Percentiles rank a stretch among this genome's conserved stretches.
phyloP scores from a whole-genome alignment of 1,284 basidiomycete genomes.

The Naganishia liquefaciens region DNA sequence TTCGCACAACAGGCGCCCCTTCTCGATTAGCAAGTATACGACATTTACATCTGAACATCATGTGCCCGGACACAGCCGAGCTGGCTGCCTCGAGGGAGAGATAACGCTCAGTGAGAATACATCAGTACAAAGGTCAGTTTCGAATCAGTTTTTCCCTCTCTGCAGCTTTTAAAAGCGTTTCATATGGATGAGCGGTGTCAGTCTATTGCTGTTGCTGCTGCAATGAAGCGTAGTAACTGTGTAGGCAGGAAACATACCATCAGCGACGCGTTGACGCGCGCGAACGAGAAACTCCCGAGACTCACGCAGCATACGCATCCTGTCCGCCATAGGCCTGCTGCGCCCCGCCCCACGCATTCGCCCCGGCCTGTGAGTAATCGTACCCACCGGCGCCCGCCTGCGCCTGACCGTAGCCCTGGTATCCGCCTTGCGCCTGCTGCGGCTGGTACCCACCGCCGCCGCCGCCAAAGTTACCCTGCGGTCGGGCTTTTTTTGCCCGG shows the following conservation, averaged over 20 bases:
- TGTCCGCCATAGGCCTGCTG: slow-evolving; percentile 26
- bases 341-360: slow-evolving; percentile 28
- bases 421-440: slow-evolving; percentile 33
- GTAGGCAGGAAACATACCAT: background rate
- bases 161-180: background rate
- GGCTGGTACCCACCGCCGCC: slow-evolving; percentile 25
- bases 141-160: slow-evolving; percentile 14
- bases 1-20: no score
- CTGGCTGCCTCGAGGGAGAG: slow-evolving; percentile 2
- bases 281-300: slow-evolving; percentile 1
- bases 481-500: slow-evolving; percentile 35
- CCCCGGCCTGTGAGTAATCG: slow-evolving; percentile 31
- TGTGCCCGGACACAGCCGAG: slow-evolving; percentile 2
- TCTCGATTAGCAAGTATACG: no score
- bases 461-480: slow-evolving; percentile 29
- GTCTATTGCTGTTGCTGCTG: slow-evolving; percentile 31
- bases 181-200: background rate
- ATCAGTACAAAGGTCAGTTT: slow-evolving; percentile 31
- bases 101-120: slow-evolving; percentile 21
- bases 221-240: slow-evolving; percentile 32
- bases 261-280: background rate
- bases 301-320: slow-evolving; percentile 46
- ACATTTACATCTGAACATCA: slow-evolving; percentile 20
- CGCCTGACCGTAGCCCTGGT: slow-evolving; percentile 30
- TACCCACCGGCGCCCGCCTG: slow-evolving; percentile 36